Evolutionary conservation across 805 yeast genomes (phyloP).

Genomic region (Suhomyces faveliae): DNA sequence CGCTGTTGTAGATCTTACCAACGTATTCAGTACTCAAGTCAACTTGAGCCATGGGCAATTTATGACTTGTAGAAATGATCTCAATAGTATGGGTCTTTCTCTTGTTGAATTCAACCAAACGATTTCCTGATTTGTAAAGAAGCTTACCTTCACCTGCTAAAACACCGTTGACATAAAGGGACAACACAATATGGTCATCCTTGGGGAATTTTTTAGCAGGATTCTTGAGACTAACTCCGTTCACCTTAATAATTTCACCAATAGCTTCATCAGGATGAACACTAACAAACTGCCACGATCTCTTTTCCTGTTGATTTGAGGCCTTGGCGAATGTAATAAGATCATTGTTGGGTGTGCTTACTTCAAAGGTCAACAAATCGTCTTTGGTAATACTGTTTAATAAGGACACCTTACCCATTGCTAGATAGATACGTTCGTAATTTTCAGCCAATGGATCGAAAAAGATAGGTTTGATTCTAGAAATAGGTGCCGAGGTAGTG

Average conservation of each 20-base stretch:
- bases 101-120: slow-evolving; percentile 46
- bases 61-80: slow-evolving; percentile 36
- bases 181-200: slow-evolving; percentile 55
- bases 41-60: slow-evolving; percentile 42
- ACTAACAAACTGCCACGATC: slow-evolving; percentile 69
- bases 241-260: slow-evolving; percentile 67
- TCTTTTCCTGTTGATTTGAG: slow-evolving; percentile 52
- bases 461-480: slow-evolving; percentile 62
- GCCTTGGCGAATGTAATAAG: slow-evolving; percentile 62
- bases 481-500: slow-evolving; percentile 50
- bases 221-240: slow-evolving; percentile 49
- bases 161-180: slow-evolving; percentile 62
- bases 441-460: slow-evolving; percentile 62
- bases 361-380: slow-evolving; percentile 52
- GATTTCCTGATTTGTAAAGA: slow-evolving; percentile 46
- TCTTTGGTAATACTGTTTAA: slow-evolving; percentile 28
- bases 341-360: slow-evolving; percentile 51
- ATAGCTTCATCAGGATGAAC: slow-evolving; percentile 68
- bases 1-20: slow-evolving; percentile 66
- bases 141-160: slow-evolving; percentile 59
- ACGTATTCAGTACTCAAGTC: slow-evolving; percentile 63
- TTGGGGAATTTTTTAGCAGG: slow-evolving; percentile 33
- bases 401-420: slow-evolving; percentile 50
- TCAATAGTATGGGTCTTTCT: slow-evolving; percentile 45
- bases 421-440: slow-evolving; percentile 60